A percentile compares a stretch with the other conserved stretches of the same genome.
phyloP scores from a whole-genome alignment of 2,329 filamentous ascomycete species.

The Aspergillus arachidicola region DNA sequence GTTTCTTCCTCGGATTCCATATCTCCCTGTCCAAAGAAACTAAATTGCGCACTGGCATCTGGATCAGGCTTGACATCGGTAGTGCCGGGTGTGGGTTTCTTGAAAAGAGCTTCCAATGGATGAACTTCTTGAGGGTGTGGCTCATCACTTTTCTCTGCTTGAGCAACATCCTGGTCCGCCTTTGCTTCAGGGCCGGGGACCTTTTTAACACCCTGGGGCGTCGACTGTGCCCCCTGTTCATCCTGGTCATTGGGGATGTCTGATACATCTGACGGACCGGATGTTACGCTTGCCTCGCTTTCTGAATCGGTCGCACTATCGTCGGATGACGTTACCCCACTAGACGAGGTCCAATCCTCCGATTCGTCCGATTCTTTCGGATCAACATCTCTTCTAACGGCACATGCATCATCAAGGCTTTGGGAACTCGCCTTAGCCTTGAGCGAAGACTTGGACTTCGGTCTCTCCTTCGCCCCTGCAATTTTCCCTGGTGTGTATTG shows the following conservation, averaged over 20 bases:
- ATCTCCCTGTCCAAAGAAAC: constrained; percentile 70
- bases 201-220: constrained; percentile 6
- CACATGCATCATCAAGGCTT: constrained; percentile 17
- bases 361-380: constrained; percentile 26
- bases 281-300: constrained; percentile 27
- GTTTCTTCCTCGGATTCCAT: constrained; percentile 53
- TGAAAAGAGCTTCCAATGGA: constrained; percentile 90
- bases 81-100: constrained; percentile 59
- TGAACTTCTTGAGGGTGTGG: constrained; percentile 59
- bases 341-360: constrained; percentile 42
- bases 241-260: constrained; percentile 31
- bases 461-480: constrained; percentile 34
- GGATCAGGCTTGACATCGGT: constrained; percentile 38
- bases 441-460: constrained; percentile 16
- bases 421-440: constrained; percentile 10
- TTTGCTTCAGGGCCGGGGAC: constrained; percentile 14
- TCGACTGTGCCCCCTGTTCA: constrained; percentile 13
- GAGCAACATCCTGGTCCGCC: constrained; percentile 14
- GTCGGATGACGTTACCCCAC: constrained; percentile 33
- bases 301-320: constrained; percentile 30
- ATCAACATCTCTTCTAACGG: constrained; percentile 16
- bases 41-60: constrained; percentile 66
- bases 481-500: constrained; percentile 34
- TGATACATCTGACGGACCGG: constrained; percentile 28
- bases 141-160: constrained; percentile 10